Evolutionary conservation across 1,139 yeast genomes (phyloP).

Genomic region (Kazachstania sp.): DNA sequence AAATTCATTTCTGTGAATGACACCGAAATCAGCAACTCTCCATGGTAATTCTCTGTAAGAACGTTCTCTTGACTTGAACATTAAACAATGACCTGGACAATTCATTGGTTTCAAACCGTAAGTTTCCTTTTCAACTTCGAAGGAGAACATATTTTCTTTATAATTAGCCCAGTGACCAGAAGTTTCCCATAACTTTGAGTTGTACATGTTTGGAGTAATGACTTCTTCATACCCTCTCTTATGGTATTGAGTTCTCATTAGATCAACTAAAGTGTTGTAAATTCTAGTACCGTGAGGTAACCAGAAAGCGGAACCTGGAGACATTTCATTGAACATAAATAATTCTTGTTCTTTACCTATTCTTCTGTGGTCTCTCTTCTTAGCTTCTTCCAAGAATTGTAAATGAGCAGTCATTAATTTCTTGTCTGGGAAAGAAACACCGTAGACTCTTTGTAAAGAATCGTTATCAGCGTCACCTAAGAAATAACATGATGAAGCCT

Average conservation of each 20-base stretch:
- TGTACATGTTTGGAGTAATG: slow-evolving; percentile 96
- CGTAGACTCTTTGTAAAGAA: slow-evolving; percentile 94
- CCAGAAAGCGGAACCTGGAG: slow-evolving; percentile 98
- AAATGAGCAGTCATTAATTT: slow-evolving; percentile 92
- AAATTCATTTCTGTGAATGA: slow-evolving; percentile 89
- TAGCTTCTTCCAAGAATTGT: slow-evolving; percentile 93
- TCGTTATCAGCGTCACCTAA: slow-evolving; percentile 89
- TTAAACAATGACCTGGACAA: slow-evolving; percentile 95
- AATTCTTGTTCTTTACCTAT: slow-evolving; percentile 95
- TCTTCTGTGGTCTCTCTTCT: slow-evolving; percentile 94
- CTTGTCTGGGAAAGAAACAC: slow-evolving; percentile 98
- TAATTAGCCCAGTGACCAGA: slow-evolving; percentile 98
- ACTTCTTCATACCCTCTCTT: slow-evolving; percentile 95
- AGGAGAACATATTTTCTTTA: slow-evolving; percentile 94
- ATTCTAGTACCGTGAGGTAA: slow-evolving; percentile 97
- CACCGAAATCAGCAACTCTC: slow-evolving; percentile 95
- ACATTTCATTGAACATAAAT: slow-evolving; percentile 89
- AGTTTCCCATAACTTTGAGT: slow-evolving; percentile 91
- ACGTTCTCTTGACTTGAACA: slow-evolving; percentile 80
- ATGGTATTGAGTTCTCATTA: slow-evolving; percentile 74
- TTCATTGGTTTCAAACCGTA: slow-evolving; percentile 96
- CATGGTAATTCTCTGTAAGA: slow-evolving; percentile 92
- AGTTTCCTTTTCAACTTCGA: slow-evolving; percentile 84
- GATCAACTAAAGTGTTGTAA: slow-evolving; percentile 72
- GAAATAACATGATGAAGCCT: slow-evolving; percentile 95